Base-by-base conservation (phyloP, 78 protist genomes). In the Bigelowiella natans region DNA sequence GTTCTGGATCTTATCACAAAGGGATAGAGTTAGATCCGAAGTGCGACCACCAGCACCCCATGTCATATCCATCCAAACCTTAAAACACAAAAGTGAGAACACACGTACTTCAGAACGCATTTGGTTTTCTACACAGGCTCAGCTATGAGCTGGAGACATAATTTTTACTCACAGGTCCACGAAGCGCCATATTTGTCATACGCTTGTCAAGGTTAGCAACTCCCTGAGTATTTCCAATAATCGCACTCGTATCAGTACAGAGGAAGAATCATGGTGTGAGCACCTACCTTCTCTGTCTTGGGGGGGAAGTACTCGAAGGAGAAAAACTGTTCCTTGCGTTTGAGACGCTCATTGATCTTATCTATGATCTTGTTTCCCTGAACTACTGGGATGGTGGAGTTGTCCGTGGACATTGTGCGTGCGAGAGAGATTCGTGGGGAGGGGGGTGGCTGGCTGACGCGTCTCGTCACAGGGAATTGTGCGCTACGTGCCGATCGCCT, bases 241-340 rank as follows among this genome's bases (percentile, higher is more conserved):
- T 18, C 73, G 18, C 7, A 51, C 7, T 18, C 73, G 34, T 18
- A 18, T 51, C 73, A 51, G 34, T 18, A 18, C 34, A 51, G 73
- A 51, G 34, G 18, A 51, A 18, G 73, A 18, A 51, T 51, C n/a
- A n/a, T n/a, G n/a, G n/a, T n/a, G n/a, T n/a, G n/a, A 51, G 7
- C 73, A 26, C 34, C 73, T 51, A 51, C 73, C 73, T 51, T 7
- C 73, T 85, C 87, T 18, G 87, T 85, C 87, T 85, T 85, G 30
- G 87, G 87, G 7, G 87, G 87, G 87, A 85, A 85, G 38, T 85
- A 85, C 87, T 85, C 87, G 51, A 85, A 37, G 51, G 87, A 85
- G 38, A 85, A 85, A 11, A 85, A 85, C 18, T 85, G 36, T 18
- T 85, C 38, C 11, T 11, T 11, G 11, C 88, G 37, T 18, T 88